phyloP scores from a whole-genome alignment of 805 yeast genomes.

The Pichia scutulata region DNA sequence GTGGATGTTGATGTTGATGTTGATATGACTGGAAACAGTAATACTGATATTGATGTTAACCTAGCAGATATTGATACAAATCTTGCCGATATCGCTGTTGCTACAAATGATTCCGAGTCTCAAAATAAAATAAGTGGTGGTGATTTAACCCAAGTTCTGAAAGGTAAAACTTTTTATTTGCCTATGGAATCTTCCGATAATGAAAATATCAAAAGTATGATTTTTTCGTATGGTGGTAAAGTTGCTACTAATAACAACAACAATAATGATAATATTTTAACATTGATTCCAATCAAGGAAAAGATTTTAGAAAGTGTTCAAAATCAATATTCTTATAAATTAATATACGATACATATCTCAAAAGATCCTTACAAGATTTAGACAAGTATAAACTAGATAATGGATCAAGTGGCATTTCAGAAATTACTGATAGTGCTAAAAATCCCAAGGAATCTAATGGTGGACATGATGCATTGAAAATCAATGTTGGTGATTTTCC shows the following conservation, averaged over 20 bases:
- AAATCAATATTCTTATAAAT: slow-evolving; percentile 19
- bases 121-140: neutral
- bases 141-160: neutral
- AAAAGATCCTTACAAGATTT: slow-evolving; percentile 13
- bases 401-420: neutral
- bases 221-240: slow-evolving; percentile 20
- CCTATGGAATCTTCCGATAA: slow-evolving; percentile 13
- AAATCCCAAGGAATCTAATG: neutral
- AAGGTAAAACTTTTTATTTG: slow-evolving; percentile 15
- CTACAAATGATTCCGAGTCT: neutral
- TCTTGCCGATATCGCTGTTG: neutral
- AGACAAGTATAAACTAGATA: slow-evolving; percentile 9
- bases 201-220: slow-evolving; percentile 14
- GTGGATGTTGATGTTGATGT: slow-evolving; percentile 6
- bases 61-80: neutral
- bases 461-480: slow-evolving; percentile 7
- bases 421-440: neutral
- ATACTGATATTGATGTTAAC: neutral
- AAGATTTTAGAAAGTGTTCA: slow-evolving; percentile 11
- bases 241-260: slow-evolving; percentile 1
- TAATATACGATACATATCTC: slow-evolving; percentile 18
- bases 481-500: slow-evolving; percentile 22
- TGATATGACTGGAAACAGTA: neutral
- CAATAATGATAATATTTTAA: slow-evolving; percentile 7
- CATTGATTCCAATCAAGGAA: slow-evolving; percentile 15